phyloP scores from a whole-genome alignment of 345 rosid genomes.

The Gossypium bickii region DNA sequence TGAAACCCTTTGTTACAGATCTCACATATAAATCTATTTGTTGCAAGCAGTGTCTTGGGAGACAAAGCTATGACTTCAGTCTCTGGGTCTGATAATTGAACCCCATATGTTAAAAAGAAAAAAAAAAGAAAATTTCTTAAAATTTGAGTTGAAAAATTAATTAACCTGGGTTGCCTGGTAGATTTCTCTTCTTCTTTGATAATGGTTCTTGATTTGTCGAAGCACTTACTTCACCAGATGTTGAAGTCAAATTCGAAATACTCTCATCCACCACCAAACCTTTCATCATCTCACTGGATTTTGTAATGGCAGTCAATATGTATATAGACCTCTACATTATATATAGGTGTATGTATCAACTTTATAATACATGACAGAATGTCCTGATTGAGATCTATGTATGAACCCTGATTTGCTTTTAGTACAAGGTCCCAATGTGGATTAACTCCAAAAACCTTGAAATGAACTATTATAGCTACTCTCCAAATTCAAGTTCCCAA shows the following conservation, averaged over 20 bases:
- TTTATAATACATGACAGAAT: slow-evolving; percentile 12
- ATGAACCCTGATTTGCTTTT: slow-evolving; percentile 36
- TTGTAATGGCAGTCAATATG: neutral
- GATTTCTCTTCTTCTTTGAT: slow-evolving; percentile 48
- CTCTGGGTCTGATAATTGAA: slow-evolving; percentile 46
- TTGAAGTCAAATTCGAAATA: slow-evolving; percentile 64
- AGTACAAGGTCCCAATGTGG: neutral
- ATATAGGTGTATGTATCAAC: slow-evolving; percentile 8
- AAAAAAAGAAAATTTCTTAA: neutral
- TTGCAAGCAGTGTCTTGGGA: slow-evolving; percentile 44
- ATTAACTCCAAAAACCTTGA: slow-evolving; percentile 21
- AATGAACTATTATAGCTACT: slow-evolving; percentile 9
- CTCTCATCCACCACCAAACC: slow-evolving; percentile 42
- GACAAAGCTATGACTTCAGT: slow-evolving; percentile 57
- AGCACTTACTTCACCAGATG: slow-evolving; percentile 59
- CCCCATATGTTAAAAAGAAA: neutral
- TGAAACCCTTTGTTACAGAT: slow-evolving; percentile 63
- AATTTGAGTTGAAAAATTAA: slow-evolving; percentile 8
- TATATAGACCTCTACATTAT: neutral
- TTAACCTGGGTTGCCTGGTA: slow-evolving; percentile 61
- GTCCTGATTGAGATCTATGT: slow-evolving; percentile 20
- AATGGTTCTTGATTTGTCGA: slow-evolving; percentile 37
- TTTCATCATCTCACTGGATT: slow-evolving; percentile 24
- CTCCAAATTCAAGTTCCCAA: slow-evolving; percentile 1
- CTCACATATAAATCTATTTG: slow-evolving; percentile 56